Evolutionary conservation across 202 grass and related monocot species (phyloP), one percentile per base, ranked within the genome.

Genomic region (Schoenoplectus triqueter): DNA sequence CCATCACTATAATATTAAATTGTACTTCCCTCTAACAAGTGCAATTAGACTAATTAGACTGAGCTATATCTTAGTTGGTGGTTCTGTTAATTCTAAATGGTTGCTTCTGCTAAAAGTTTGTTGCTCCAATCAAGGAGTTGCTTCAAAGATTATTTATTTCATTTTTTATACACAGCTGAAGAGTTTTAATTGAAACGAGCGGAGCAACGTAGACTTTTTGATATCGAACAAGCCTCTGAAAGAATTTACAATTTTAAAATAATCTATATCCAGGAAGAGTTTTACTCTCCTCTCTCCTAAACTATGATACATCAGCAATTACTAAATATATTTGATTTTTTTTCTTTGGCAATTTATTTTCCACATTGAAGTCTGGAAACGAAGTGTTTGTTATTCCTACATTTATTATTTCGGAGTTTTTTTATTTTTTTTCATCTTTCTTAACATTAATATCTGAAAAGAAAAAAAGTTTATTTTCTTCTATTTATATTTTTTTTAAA

Each of bases 91-190:
- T 78, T 76, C 6, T 17, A 45, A 41, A 44, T 60, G 31, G 31
- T 78, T 78, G 75, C 75, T 78, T 78, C 55, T 78, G 54, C 75
- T 61, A 41, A 78, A 78, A 78, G 75, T 45, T 61, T 61, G 11
- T 10, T 78, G 15, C 75, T 61, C 75, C 75, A 78, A 78, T 78
- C 31, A 45, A 41, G 60, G 13, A 60, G 75, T 78, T 78, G 75
- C 75, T 78, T 78, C 54, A 60, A 61, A 41, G 44, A 61, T 61
- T 10, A 57, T 61, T 61, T 78, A 60, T n/a, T 61, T 60, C 22
- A 14, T 78, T 55, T 7, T n/a, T 59, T 78, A 40, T 42, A 5
- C 1, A 73, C 31, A 78, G 3, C 45, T 41, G 6, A 55, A 56
- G 13, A 6, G 20, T 40, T 40, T 60, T 41, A 44, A 59, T n/a